Evolutionary conservation across 2,329 filamentous ascomycete species (phyloP), one percentile per base, ranked within the genome.

Genomic region (Penicillium expansum): DNA sequence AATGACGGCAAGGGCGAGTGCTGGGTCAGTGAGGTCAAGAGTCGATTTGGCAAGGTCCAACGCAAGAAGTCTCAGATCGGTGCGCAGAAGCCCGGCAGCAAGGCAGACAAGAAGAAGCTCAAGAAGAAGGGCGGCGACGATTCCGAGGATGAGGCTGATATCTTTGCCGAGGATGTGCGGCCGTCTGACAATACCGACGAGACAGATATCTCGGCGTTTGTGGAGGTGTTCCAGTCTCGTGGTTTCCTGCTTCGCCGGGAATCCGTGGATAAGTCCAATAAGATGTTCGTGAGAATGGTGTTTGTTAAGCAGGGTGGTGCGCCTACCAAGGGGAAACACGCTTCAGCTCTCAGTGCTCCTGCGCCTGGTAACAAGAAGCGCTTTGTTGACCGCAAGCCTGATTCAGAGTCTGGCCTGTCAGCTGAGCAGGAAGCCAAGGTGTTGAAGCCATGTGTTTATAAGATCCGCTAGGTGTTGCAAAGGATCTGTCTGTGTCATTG

Each of bases 271-370:
- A 78, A 95, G 68, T 84, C 83, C 55, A 99, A 99, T 77, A 95
- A 89, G 78, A 99, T 99, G 94, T 99, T 99, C 79, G 93, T 97
- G 65, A 91, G 89, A 77, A 93, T 99, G 91, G 86, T 89, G 67
- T 99, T 99, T 75, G 80, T 92, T 67, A 99, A 97, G 79, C 86
- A 83, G n/a, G 86, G 67, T 35, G 68, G 85, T 20, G 79, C 85
- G 43, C 89, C 92, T 0, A 82, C 82, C 2, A 88, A 86, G 71
- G 92, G 92, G 24, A 95, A 96, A 78, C 85, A 88, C 62, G 65
- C 75, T 62, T 72, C 68, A 54, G 71, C 66, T 57, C 67, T 62
- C 61, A 70, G 65, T 42, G 70, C 72, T 38, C 62, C 66, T 39
- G 62, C 69, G 50, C 71, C 64, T 35, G 62, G 65, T 59, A 71